These are phyloP conservation scores for Pythium aquatile DNA, from an alignment of 352 stramenopile genomes.

Conservation along the genomic window DNA sequence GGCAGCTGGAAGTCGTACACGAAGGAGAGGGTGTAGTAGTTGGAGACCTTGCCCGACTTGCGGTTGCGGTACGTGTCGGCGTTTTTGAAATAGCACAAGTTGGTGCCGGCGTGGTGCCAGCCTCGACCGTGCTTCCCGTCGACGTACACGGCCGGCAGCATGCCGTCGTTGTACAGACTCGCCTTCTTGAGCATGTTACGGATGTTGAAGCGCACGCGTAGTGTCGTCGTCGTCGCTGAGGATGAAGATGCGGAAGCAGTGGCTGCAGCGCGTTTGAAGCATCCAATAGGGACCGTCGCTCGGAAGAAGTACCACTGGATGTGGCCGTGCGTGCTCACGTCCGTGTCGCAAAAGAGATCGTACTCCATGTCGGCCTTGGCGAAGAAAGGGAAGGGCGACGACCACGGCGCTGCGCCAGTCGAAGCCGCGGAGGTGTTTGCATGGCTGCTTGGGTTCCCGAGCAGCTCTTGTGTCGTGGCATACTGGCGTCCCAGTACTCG, in stretches of 20 bases:
- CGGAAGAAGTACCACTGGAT: slow-evolving; percentile 92
- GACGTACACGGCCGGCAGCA: slow-evolving; percentile 78
- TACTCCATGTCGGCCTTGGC: slow-evolving; percentile 62
- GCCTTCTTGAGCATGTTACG: slow-evolving; percentile 85
- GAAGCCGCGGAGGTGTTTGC: neutral
- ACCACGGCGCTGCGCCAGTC: slow-evolving; percentile 6
- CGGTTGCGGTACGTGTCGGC: slow-evolving; percentile 58
- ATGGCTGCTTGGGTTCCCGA: slow-evolving; percentile 7
- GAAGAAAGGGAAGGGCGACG: slow-evolving; percentile 52
- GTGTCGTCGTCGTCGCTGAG: neutral
- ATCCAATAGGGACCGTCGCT: slow-evolving; percentile 27
- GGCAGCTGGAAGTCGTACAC: slow-evolving; percentile 55
- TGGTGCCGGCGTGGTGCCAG: slow-evolving; percentile 67
- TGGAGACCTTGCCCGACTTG: slow-evolving; percentile 42
- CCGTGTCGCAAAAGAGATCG: slow-evolving; percentile 71
- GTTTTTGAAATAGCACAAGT: slow-evolving; percentile 88
- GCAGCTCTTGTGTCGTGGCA: slow-evolving; percentile 39
- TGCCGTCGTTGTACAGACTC: slow-evolving; percentile 87
- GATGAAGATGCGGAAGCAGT: neutral
- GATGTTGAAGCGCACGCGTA: slow-evolving; percentile 77
- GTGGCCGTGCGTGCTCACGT: slow-evolving; percentile 71
- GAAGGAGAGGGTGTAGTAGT: slow-evolving; percentile 80
- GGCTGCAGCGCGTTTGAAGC: slow-evolving; percentile 11
- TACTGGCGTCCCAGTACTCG: slow-evolving; percentile 60
- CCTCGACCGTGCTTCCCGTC: slow-evolving; percentile 28